These are phyloP conservation scores for Neofusicoccum kwambonambiense DNA, from an alignment of 2,329 filamentous ascomycete genomes.

Conservation along the genomic window DNA sequence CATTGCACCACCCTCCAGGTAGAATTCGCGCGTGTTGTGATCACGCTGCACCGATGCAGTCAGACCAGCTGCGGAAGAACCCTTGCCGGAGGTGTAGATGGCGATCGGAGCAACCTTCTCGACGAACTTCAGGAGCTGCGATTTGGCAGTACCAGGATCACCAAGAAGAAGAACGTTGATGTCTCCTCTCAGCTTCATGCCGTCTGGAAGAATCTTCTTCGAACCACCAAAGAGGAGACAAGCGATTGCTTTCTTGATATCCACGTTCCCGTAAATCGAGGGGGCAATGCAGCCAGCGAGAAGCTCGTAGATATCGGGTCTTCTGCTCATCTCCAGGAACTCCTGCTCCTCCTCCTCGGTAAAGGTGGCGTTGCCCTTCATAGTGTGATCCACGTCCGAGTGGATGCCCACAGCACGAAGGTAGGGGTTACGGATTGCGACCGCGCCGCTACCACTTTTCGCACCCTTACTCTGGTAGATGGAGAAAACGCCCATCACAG, in stretches of 20 bases:
- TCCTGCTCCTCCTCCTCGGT: constrained; percentile 97
- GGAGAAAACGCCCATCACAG: constrained; percentile 94
- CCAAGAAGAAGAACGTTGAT: constrained; percentile 97
- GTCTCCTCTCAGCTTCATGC: constrained; percentile 95
- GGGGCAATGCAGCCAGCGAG: constrained; percentile 93
- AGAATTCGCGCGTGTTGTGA: constrained; percentile 95
- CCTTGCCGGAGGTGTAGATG: constrained; percentile 96
- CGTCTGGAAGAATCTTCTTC: constrained; percentile 96
- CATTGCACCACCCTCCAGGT: constrained; percentile 89
- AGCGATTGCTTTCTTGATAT: constrained; percentile 97
- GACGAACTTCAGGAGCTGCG: constrained; percentile 94
- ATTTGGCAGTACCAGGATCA: constrained; percentile 97
- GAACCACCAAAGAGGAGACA: constrained; percentile 92
- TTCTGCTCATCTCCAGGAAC: constrained; percentile 84
- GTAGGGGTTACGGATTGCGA: constrained; percentile 94
- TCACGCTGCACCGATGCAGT: constrained; percentile 95
- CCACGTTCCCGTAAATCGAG: constrained; percentile 91
- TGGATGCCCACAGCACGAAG: constrained; percentile 89
- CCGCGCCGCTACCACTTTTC: constrained; percentile 75
- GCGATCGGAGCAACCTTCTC: constrained; percentile 96
- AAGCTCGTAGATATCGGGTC: constrained; percentile 86
- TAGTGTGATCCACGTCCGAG: constrained; percentile 83
- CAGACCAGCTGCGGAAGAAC: constrained; percentile 94
- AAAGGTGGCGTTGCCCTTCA: constrained; percentile 80
- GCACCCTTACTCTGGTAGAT: constrained; percentile 93